phyloP scores from a whole-genome alignment of 805 yeast genomes.

The Wickerhamomyces bisporus region DNA sequence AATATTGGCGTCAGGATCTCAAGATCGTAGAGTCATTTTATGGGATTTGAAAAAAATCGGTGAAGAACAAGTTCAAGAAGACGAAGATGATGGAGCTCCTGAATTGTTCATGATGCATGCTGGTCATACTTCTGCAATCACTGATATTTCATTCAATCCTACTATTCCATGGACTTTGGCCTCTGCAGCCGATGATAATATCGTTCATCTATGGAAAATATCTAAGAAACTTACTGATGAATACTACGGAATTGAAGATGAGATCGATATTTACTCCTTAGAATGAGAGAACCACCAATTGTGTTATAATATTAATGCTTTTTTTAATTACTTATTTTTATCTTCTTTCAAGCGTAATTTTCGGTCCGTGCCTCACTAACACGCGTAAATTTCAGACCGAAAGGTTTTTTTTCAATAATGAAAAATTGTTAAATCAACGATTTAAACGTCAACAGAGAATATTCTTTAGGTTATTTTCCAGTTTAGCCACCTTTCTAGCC shows the following conservation, averaged over 20 bases:
- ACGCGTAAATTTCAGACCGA: constrained; percentile 2
- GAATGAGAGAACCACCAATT: no score
- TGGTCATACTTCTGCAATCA: constrained; percentile 76
- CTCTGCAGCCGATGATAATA: constrained; percentile 42
- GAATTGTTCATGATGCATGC: constrained; percentile 90
- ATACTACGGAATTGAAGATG: constrained; percentile 15
- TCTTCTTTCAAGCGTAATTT: background rate
- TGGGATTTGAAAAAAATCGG: constrained; percentile 84
- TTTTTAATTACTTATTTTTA: background rate
- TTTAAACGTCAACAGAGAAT: no score
- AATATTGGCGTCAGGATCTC: constrained; percentile 68
- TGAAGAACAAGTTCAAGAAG: constrained; percentile 79
- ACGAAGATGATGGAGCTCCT: constrained; percentile 87
- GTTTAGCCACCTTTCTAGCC: no score
- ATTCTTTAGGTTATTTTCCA: no score
- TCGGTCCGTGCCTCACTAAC: background rate
- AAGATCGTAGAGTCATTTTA: constrained; percentile 69
- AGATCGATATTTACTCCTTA: constrained; percentile 16
- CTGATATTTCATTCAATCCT: constrained; percentile 68
- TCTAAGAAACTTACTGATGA: constrained; percentile 32
- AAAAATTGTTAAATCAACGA: background rate
- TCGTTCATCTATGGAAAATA: constrained; percentile 41
- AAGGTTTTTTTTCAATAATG: background rate
- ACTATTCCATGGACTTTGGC: constrained; percentile 71
- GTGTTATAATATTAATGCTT: no score